Base-by-base conservation (phyloP, 192 early-diverging fungal genomes). In the Spizellomyces sp. region DNA sequence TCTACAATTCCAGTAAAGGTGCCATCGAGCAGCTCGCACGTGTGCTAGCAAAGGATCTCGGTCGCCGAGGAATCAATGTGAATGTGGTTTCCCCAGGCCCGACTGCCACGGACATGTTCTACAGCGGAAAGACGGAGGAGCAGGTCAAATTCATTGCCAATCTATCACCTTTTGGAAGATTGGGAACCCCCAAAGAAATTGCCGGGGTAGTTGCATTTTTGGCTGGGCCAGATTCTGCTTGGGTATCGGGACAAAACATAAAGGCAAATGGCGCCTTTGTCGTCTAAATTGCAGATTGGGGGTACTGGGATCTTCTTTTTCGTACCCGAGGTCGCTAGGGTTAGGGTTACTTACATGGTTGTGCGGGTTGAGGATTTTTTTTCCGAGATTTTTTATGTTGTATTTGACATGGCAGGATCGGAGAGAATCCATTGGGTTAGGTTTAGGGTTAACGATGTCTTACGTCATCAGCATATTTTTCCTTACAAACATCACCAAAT, bases 1-100 rank as follows among this genome's bases (percentile, higher is more conserved):
- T 73, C 59, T 73, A 73, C 72, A 75, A 48, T 71, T 46, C 71
- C 47, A 75, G 71, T 6, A 73, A 73, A 41, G 71, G 71, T 12
- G 71, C 71, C 36, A 47, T 75, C 14, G 71, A 73, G 58, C 71
- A 74, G 41, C 67, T 75, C 43, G 52, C 27, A 9, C 71, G 71
- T 50, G 42, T 67, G 9, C 52, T 73, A 21, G 70, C 71, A 8
- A 75, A 75, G 45, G 71, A 75, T 8, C 48, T 73, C 9, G 22
- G 45, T 19, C 8, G 19, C 8, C n/a, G 57, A 9, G 69, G 69
- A 10, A 70, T 71, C 19, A 73, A 8, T 15, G 70, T 71, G 27
- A 73, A 73, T 54, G 64, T 71, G 8, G 67, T 73, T 42, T 61
- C 45, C 8, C 71, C 71, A 56, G 71, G 71, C 22, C 70, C 71